Base-by-base conservation (phyloP, 2,329 filamentous ascomycete species). In the Aspergillus ruber region DNA sequence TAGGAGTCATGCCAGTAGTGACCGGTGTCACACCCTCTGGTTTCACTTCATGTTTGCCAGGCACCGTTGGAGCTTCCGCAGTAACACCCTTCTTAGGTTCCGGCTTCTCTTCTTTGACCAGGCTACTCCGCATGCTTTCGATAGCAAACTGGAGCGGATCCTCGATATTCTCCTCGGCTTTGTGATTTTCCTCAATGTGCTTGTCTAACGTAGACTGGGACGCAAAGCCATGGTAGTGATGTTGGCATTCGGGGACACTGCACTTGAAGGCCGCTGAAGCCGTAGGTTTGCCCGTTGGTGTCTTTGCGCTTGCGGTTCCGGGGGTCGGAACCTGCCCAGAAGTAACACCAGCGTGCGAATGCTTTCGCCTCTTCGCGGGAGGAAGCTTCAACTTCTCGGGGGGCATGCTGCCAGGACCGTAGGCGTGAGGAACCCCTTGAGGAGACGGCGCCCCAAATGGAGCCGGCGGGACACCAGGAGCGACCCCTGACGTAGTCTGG, bases 301-400 rank as follows among this genome's bases (percentile, higher is more conserved):
- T 56, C 41, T 66, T 68, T 2, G 62, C 49, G 18, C 62, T 56
- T 4, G 65, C 53, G 2, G 54, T 56, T 3, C 53, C 55, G 9
- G 58, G 45, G 42, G 58, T 50, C 20, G 51, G 55, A 25, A 55
- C 44, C 38, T 58, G 56, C 18, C 58, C 48, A 18, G 66, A 59
- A 12, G 63, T 64, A 27, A 56, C 52, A 27, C 57, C 62, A 7
- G 69, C 61, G 45, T 76, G 71, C 45, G 74, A 75, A 51, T 78
- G 71, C 68, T 79, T 81, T 45, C 74, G 72, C 57, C 74, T 78
- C 69, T 83, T 84, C 47, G 72, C 70, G 2, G 75, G 72, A 15
- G 80, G 81, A 20, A 83, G 64, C 42, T 80, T 77, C 42, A 84
- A 70, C 52, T 81, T 78, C 44, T 79, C 76, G 9, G 74, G 72